Percentiles rank a stretch among this genome's conserved stretches.
These are phyloP conservation scores for Juglanconis oblonga DNA, from an alignment of 2,329 filamentous ascomycete species.

Conservation along the genomic window DNA sequence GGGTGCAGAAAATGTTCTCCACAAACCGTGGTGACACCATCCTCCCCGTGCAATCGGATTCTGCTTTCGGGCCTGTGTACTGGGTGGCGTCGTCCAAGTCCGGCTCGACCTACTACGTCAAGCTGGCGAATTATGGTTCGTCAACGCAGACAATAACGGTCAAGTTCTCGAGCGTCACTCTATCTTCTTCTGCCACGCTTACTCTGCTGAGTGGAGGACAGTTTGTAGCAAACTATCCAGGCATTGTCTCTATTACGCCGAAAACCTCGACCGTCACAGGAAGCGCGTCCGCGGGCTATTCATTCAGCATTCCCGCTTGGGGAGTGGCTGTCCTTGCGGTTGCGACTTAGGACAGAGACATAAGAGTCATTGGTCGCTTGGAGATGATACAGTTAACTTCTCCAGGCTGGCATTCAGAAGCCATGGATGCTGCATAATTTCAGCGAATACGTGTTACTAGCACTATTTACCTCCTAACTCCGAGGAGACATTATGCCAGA, in stretches of 20 bases:
- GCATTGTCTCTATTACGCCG: constrained; percentile 48
- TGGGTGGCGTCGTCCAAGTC: constrained; percentile 20
- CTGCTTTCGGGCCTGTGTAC: constrained; percentile 12
- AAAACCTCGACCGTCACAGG: constrained; percentile 30
- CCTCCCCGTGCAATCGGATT: constrained; percentile 21
- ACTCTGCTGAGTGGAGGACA: constrained; percentile 44
- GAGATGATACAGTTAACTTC: no score
- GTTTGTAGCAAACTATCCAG: constrained; percentile 39
- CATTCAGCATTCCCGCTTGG: background rate
- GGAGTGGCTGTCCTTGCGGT: background rate
- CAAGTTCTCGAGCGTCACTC: constrained; percentile 40
- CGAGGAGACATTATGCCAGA: background rate
- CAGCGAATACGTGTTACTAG: background rate
- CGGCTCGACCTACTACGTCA: constrained; percentile 6
- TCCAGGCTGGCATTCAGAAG: no score
- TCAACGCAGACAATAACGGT: constrained; percentile 43
- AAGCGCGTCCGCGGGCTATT: background rate
- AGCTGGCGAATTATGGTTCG: constrained; percentile 34
- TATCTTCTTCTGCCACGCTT: constrained; percentile 38
- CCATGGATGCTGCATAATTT: background rate
- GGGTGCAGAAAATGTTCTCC: constrained; percentile 8
- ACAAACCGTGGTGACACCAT: constrained; percentile 7
- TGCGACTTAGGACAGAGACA: background rate
- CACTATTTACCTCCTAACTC: background rate
- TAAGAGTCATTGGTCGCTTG: no score